Evolutionary conservation across 2,329 filamentous ascomycete genomes (phyloP).

Genomic region (Calonectria fujianensis): DNA sequence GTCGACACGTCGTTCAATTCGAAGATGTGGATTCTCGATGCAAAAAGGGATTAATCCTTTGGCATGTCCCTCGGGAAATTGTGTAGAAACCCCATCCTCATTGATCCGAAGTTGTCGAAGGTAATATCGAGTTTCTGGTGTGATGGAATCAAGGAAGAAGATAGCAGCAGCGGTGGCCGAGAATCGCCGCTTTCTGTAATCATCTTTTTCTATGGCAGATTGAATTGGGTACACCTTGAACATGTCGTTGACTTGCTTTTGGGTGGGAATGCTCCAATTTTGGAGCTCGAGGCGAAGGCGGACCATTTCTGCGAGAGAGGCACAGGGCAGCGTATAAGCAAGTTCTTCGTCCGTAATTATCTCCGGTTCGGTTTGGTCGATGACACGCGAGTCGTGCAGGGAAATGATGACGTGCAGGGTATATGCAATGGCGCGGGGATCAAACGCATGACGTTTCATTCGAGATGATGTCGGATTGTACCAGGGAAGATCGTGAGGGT

Average conservation of each 20-base stretch:
- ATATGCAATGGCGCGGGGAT: background rate
- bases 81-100: slow-evolving; percentile 28
- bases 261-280: background rate
- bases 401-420: background rate
- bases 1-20: slow-evolving; percentile 35
- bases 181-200: slow-evolving; percentile 16
- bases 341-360: no score
- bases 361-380: background rate
- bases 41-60: slow-evolving; percentile 23
- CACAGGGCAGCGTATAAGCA: background rate
- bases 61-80: background rate
- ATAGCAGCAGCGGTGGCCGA: slow-evolving; percentile 41
- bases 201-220: no score
- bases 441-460: no score
- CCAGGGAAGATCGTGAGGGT: no score
- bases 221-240: no score
- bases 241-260: background rate
- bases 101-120: background rate
- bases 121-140: background rate
- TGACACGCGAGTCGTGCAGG: background rate
- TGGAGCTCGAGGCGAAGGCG: background rate
- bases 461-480: no score
- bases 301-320: background rate
- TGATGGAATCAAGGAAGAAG: slow-evolving; percentile 31
- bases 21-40: slow-evolving; percentile 38